phyloP scores from a whole-genome alignment of 805 yeast species.

The Kuraishia borneana region DNA sequence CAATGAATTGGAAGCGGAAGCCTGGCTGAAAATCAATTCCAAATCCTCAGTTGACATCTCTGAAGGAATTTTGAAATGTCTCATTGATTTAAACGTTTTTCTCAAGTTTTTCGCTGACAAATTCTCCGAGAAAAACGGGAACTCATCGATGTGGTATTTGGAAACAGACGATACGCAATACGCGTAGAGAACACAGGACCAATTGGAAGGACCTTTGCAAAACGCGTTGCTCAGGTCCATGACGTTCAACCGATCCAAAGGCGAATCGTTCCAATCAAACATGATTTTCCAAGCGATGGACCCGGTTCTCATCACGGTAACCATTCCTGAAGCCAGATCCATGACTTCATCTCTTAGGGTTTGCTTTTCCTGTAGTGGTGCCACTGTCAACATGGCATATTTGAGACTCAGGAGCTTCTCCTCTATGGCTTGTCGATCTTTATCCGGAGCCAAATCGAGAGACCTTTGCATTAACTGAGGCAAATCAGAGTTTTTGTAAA shows the following conservation, averaged over 20 bases:
- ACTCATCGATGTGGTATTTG: no score
- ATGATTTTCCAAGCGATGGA: conserved; percentile 61
- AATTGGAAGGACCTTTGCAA: no score
- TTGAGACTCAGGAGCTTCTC: conserved; percentile 46
- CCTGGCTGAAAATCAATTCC: conserved; percentile 25
- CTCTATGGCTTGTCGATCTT: conserved; percentile 45
- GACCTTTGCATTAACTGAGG: conserved; percentile 42
- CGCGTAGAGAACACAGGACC: conserved; percentile 58
- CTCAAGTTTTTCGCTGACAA: conserved; percentile 11
- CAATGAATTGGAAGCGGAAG: conserved; percentile 29
- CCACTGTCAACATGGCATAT: conserved; percentile 37
- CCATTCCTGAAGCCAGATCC: conserved; percentile 60
- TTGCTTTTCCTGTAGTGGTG: conserved; percentile 34
- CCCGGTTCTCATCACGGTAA: conserved; percentile 50
- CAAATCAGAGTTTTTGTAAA: conserved; percentile 39
- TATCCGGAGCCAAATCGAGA: conserved; percentile 50
- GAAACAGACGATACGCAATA: conserved; percentile 60
- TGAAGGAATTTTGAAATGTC: background rate
- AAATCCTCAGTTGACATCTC: conserved; percentile 24
- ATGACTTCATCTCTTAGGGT: conserved; percentile 29
- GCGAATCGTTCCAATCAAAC: conserved; percentile 62
- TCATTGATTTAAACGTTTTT: conserved; percentile 3
- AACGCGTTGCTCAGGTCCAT: conserved; percentile 56
- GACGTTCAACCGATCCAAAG: conserved; percentile 34
- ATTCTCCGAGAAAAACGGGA: conserved; percentile 34